A percentile compares a stretch with the other conserved stretches of the same genome.
These are phyloP conservation scores for Crithidia expoeki DNA, from an alignment of 208 protist species.

Conservation along the genomic window DNA sequence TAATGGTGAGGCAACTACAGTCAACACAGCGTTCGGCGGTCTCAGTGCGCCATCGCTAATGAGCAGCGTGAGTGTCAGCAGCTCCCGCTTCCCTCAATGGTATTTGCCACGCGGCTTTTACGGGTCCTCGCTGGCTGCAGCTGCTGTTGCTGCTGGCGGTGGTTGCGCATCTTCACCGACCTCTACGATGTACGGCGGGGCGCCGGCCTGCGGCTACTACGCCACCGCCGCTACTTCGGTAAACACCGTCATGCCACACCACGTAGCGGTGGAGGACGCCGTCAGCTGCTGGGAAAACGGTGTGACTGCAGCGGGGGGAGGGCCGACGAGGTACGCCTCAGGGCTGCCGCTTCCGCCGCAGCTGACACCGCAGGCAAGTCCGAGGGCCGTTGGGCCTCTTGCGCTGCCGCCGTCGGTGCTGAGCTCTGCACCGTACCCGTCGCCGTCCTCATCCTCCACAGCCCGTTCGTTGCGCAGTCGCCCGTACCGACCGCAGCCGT, in stretches of 20 bases:
- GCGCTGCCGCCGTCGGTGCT: constrained; percentile 16
- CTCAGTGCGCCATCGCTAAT: constrained; percentile 12
- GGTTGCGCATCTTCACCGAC: background rate
- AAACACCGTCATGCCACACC: background rate
- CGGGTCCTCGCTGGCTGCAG: background rate
- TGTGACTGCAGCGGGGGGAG: background rate
- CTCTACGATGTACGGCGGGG: background rate
- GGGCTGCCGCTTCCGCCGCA: constrained; percentile 15
- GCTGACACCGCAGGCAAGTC: constrained; percentile 10
- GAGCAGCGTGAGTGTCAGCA: constrained; percentile 26
- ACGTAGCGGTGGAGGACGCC: constrained; percentile 20
- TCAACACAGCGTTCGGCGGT: background rate
- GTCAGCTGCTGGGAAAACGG: constrained; percentile 11
- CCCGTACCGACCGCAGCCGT: constrained; percentile 18
- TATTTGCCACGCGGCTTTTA: constrained; percentile 31
- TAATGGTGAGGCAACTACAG: background rate
- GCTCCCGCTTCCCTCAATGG: constrained; percentile 37
- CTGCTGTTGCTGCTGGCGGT: too few species aligned
- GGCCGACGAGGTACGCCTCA: too few species aligned
- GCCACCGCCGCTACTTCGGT: constrained; percentile 1
- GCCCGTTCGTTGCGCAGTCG: constrained; percentile 1
- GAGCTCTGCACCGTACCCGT: background rate
- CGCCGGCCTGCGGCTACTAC: background rate
- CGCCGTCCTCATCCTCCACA: background rate
- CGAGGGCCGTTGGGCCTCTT: background rate